Percentiles rank a stretch among this genome's conserved stretches.
Evolutionary conservation across 2,329 filamentous ascomycete species (phyloP).

Genomic region (Sporothrix inflata): DNA sequence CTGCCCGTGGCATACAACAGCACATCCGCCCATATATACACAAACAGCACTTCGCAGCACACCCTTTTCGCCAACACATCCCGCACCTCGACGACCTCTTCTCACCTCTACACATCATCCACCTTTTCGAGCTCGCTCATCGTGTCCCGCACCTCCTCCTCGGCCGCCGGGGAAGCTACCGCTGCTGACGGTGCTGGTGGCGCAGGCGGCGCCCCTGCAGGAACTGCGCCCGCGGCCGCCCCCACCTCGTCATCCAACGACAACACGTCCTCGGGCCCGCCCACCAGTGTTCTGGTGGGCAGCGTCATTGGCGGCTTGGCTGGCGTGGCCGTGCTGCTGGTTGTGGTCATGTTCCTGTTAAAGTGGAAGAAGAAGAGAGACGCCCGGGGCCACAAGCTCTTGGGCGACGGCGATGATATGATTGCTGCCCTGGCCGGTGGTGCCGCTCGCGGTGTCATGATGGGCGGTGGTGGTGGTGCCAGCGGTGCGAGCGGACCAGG

Average conservation of each 20-base stretch:
- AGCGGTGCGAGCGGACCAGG: slow-evolving; percentile 36
- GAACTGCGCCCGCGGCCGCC: slow-evolving; percentile 37
- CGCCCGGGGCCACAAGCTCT: slow-evolving; percentile 46
- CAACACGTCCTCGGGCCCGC: slow-evolving; percentile 33
- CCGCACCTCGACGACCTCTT: slow-evolving; percentile 33
- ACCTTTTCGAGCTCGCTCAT: slow-evolving; percentile 29
- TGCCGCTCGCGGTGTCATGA: slow-evolving; percentile 22
- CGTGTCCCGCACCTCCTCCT: slow-evolving; percentile 25
- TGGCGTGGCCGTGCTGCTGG: slow-evolving; percentile 59
- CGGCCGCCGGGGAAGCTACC: slow-evolving; percentile 25
- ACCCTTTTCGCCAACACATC: slow-evolving; percentile 38
- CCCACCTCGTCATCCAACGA: slow-evolving; percentile 35
- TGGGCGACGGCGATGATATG: slow-evolving; percentile 45
- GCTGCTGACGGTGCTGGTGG: slow-evolving; percentile 33
- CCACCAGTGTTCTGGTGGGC: slow-evolving; percentile 52
- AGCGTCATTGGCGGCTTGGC: slow-evolving; percentile 62
- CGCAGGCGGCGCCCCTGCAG: slow-evolving; percentile 35
- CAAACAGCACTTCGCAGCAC: slow-evolving; percentile 27
- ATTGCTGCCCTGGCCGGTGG: not conserved
- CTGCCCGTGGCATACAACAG: slow-evolving; percentile 2
- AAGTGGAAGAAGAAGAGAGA: slow-evolving; percentile 54
- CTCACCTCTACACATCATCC: slow-evolving; percentile 25
- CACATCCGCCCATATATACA: slow-evolving; percentile 11
- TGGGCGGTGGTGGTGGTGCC: slow-evolving; percentile 29
- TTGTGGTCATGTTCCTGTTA: slow-evolving; percentile 58